These are phyloP conservation scores for Nothophoma quercina DNA, from an alignment of 2,329 filamentous ascomycete genomes.

Conservation along the genomic window DNA sequence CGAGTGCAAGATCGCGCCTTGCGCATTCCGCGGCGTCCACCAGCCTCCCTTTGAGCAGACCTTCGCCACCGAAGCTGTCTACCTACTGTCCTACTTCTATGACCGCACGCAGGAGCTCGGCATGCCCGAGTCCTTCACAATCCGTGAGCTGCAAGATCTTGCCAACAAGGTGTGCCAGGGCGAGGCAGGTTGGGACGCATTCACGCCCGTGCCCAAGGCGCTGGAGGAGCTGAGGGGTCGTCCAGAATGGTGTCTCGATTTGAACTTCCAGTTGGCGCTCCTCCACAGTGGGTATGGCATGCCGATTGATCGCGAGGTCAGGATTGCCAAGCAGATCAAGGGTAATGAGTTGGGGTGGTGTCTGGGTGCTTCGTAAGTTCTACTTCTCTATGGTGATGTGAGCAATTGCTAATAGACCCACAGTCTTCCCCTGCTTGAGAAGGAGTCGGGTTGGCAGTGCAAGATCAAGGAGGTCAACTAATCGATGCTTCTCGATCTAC, in stretches of 20 bases:
- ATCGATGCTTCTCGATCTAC: not conserved
- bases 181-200: constrained; percentile 78
- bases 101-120: constrained; percentile 92
- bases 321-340: constrained; percentile 99
- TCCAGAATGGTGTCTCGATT: constrained; percentile 90
- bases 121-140: constrained; percentile 97
- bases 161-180: constrained; percentile 85
- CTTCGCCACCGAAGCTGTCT: constrained; percentile 88
- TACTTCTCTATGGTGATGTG: not conserved
- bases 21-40: constrained; percentile 97
- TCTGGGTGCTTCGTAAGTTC: constrained; percentile 85
- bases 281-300: constrained; percentile 97
- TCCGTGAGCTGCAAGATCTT: constrained; percentile 87
- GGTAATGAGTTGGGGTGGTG: constrained; percentile 98
- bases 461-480: constrained; percentile 74
- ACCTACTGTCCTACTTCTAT: constrained; percentile 98
- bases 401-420: constrained; percentile 47
- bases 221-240: constrained; percentile 80
- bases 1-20: constrained; percentile 83
- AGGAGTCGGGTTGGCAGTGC: constrained; percentile 89
- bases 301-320: constrained; percentile 94
- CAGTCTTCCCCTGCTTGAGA: constrained; percentile 82
- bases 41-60: constrained; percentile 93
- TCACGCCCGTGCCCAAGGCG: constrained; percentile 77
- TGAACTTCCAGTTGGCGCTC: constrained; percentile 95